A percentile compares a stretch with the other conserved stretches of the same genome.
phyloP scores from a whole-genome alignment of 148 eudicot genomes.

The Vaccinium macrocarpon region DNA sequence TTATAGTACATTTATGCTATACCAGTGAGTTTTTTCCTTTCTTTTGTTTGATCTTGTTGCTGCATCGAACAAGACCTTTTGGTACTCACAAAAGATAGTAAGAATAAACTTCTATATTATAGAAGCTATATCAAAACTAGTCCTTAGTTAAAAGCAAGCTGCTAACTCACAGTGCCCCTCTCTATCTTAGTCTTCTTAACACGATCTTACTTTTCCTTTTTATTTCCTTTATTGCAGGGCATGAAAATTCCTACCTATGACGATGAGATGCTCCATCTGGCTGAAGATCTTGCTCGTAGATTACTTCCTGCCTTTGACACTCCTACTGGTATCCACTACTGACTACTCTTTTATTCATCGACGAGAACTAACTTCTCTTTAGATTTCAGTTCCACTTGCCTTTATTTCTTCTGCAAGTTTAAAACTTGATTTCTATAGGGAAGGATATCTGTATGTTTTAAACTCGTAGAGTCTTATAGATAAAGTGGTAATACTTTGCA shows the following conservation, averaged over 20 bases:
- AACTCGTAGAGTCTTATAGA: neutral
- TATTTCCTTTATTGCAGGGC: constrained; percentile 49
- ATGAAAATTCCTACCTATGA: constrained; percentile 90
- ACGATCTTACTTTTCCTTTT: neutral
- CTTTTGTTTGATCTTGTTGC: neutral
- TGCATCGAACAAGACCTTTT: neutral
- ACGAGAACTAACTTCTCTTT: neutral
- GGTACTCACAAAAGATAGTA: neutral
- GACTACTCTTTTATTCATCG: neutral
- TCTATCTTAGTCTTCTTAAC: constrained; percentile 3
- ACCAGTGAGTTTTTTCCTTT: neutral
- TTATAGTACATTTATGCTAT: neutral
- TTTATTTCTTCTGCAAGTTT: neutral
- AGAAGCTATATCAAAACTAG: neutral
- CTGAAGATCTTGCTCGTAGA: constrained; percentile 87
- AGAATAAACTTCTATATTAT: constrained; percentile 2
- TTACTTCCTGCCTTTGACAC: constrained; percentile 97
- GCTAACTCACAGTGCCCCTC: neutral
- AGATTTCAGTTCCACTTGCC: neutral
- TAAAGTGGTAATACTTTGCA: neutral
- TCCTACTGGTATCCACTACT: constrained; percentile 70
- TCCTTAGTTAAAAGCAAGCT: neutral
- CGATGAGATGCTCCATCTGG: constrained; percentile 76
- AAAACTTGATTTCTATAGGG: neutral
- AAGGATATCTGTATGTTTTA: neutral